Evolutionary conservation across 2,329 filamentous ascomycete genomes (phyloP), one percentile per base, ranked within the genome.

Genomic region (Claviceps arundinis): DNA sequence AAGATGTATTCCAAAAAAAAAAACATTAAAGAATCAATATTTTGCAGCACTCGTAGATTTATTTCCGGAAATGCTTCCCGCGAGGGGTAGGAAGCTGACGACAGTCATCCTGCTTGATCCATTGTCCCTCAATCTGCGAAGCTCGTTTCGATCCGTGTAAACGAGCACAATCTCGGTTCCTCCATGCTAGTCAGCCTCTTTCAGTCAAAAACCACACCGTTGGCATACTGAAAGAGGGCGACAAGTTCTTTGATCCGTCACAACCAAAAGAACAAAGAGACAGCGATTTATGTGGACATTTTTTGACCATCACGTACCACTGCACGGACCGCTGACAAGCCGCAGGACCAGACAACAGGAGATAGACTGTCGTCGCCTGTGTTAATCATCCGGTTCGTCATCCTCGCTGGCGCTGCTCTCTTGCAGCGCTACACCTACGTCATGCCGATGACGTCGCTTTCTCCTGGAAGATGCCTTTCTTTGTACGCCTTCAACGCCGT

Each of bases 261-360:
- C 9, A 43, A 30, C 17, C 8, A 24, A 22, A 37, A 19, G 8
- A 37, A 41, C 41, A n/a, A 37, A 37, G 50, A 37, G 51, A 22
- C 19, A 44, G 57, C 34, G 24, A 22, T 24, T 37, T 14, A 42
- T 16, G 14, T n/a, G 40, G 16, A 8, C n/a, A 17, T 41, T 17
- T n/a, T 17, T n/a, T 4, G 6, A 41, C 38, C 38, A 41, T 17
- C 38, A 41, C 38, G 16, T n/a, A 17, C 38, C 7, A 41, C 38
- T 24, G 44, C 50, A 55, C 51, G 42, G 54, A 38, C 38, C 17
- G 30, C 40, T 51, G 52, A 60, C 52, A 60, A 60, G 66, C 64
- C 62, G 65, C 70, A 79, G 76, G 76, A 79, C 73, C 76, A 81
- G 77, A 72, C 71, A 75, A 78, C 76, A 82, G 81, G 78, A 80